Evolutionary conservation across 306 rosid species (phyloP).

Genomic region (cucumber (Cucumis sativus)): DNA sequence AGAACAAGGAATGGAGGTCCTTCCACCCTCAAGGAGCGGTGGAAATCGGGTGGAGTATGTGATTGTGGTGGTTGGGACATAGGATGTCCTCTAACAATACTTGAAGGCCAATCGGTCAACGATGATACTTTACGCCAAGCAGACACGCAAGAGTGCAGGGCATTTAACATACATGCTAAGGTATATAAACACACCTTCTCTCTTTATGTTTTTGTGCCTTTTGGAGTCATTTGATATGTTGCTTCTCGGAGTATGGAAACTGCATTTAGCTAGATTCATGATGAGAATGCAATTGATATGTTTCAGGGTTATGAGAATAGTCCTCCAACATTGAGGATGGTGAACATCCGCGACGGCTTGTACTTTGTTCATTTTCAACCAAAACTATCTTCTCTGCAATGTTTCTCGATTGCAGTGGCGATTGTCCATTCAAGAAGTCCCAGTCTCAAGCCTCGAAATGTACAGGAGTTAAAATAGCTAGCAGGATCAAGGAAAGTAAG

Average conservation of each 20-base stretch:
- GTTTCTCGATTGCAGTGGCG: constrained; percentile 85
- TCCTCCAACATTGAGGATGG: constrained; percentile 61
- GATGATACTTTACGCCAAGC: constrained; percentile 21
- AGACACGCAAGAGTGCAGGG: constrained; percentile 44
- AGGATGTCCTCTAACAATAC: constrained; percentile 82
- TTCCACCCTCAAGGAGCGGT: constrained; percentile 70
- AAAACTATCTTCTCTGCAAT: constrained; percentile 57
- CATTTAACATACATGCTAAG: constrained; percentile 49
- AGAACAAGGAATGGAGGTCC: constrained; percentile 69
- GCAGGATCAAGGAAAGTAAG: constrained; percentile 17
- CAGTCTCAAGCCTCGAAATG: constrained; percentile 40
- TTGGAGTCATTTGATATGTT: neutral
- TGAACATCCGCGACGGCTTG: constrained; percentile 60
- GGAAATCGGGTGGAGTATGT: constrained; percentile 83
- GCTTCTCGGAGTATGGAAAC: neutral
- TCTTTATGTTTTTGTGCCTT: neutral
- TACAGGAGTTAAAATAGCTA: constrained; percentile 23
- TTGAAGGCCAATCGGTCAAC: constrained; percentile 33
- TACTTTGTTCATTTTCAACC: constrained; percentile 60
- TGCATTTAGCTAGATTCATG: neutral
- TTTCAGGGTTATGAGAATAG: constrained; percentile 35
- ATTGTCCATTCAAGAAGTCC: constrained; percentile 62
- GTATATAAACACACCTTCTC: constrained; percentile 23
- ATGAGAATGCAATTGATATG: neutral
- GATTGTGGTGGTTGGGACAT: constrained; percentile 99